Percentiles rank a stretch among this genome's conserved stretches.
Evolutionary conservation across 768 basidiomycete species (phyloP).

Genomic region (Xerocomellus intermedius): DNA sequence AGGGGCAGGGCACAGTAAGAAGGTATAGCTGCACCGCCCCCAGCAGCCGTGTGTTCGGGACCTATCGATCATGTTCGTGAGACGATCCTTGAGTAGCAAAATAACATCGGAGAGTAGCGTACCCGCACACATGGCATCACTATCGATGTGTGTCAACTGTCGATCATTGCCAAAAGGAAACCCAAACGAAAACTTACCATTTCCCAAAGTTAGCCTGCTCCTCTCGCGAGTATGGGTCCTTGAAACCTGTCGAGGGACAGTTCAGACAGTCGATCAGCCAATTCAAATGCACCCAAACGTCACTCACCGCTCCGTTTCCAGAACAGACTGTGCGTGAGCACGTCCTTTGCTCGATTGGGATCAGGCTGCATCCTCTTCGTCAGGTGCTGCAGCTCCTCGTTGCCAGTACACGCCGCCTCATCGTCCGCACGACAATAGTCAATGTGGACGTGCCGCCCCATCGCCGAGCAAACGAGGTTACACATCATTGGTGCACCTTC

Average conservation of each 20-base stretch:
- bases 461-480: slow-evolving; percentile 50
- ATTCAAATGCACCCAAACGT: background rate
- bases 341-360: slow-evolving; percentile 50
- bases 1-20: slow-evolving; percentile 55
- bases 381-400: slow-evolving; percentile 48
- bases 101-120: background rate
- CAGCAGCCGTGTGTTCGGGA: slow-evolving; percentile 46
- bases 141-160: slow-evolving; percentile 11
- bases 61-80: slow-evolving; percentile 35
- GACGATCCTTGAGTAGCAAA: background rate
- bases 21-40: slow-evolving; percentile 40
- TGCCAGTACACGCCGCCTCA: slow-evolving; percentile 36
- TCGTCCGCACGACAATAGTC: slow-evolving; percentile 50
- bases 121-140: slow-evolving; percentile 55
- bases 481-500: slow-evolving; percentile 67
- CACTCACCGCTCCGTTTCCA: slow-evolving; percentile 57
- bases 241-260: slow-evolving; percentile 43
- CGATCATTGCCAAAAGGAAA: background rate
- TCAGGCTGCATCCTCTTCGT: slow-evolving; percentile 42
- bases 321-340: slow-evolving; percentile 50
- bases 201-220: slow-evolving; percentile 52
- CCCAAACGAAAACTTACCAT: slow-evolving; percentile 39
- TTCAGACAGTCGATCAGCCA: background rate
- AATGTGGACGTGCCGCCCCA: slow-evolving; percentile 58
- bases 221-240: slow-evolving; percentile 62